Percentiles rank a stretch among this genome's conserved stretches.
These are phyloP conservation scores for Macrotyloma uniflorum DNA, from an alignment of 306 rosid species.

Conservation along the genomic window DNA sequence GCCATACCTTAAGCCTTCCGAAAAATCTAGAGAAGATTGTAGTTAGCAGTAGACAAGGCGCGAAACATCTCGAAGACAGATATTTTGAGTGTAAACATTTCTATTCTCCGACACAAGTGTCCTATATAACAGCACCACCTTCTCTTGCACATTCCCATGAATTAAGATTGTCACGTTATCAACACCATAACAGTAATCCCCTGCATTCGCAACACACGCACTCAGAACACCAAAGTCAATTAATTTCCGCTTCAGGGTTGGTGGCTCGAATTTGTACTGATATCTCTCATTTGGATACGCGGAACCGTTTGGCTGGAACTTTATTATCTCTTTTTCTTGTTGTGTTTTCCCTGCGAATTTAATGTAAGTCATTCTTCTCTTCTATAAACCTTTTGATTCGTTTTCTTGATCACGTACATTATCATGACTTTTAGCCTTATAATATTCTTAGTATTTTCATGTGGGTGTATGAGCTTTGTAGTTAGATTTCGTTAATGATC, in stretches of 20 bases:
- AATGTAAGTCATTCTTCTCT: slow-evolving; percentile 40
- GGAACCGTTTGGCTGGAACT: slow-evolving; percentile 54
- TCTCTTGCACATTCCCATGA: background rate
- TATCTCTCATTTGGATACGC: slow-evolving; percentile 55
- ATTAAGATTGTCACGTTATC: background rate
- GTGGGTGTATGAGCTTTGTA: background rate
- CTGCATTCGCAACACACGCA: background rate
- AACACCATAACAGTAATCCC: background rate
- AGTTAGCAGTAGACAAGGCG: background rate
- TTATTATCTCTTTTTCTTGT: background rate
- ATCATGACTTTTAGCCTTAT: background rate
- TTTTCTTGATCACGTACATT: background rate
- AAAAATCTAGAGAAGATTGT: slow-evolving; percentile 30
- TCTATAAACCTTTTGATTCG: background rate
- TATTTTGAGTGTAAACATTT: background rate
- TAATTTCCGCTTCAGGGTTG: slow-evolving; percentile 42
- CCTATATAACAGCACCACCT: background rate
- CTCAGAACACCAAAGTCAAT: background rate
- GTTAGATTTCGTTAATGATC: background rate
- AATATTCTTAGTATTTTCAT: background rate
- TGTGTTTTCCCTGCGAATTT: background rate
- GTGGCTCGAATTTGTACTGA: slow-evolving; percentile 59
- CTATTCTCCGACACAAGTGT: background rate
- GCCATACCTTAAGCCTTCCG: slow-evolving; percentile 9
- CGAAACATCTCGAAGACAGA: slow-evolving; percentile 35